phyloP scores from a whole-genome alignment of 1,284 basidiomycete genomes.

The Tetrapyrgos nigripes region DNA sequence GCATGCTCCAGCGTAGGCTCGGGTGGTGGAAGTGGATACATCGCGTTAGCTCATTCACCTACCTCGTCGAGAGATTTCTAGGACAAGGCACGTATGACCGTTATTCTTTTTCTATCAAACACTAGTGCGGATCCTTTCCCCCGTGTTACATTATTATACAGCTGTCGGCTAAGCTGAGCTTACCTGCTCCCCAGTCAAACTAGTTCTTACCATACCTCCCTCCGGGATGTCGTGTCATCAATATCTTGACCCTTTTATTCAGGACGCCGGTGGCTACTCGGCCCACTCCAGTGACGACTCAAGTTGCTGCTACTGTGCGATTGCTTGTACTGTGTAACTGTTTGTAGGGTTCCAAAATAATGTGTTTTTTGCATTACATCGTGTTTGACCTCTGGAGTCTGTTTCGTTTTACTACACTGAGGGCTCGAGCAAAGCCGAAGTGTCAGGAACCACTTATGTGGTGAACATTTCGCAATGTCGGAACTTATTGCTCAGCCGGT shows the following conservation, averaged over 20 bases:
- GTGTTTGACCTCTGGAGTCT: too few relatives aligned
- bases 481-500: too few relatives aligned
- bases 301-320: constrained; percentile 62
- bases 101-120: neutral
- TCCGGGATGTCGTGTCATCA: constrained; percentile 65
- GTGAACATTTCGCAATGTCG: too few relatives aligned
- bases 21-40: constrained; percentile 90
- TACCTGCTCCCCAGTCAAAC: constrained; percentile 59
- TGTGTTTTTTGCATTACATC: too few relatives aligned
- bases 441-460: too few relatives aligned
- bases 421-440: too few relatives aligned
- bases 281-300: constrained; percentile 46
- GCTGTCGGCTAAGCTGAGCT: constrained; percentile 57
- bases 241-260: neutral
- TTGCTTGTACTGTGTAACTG: too few relatives aligned
- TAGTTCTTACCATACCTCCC: constrained; percentile 59
- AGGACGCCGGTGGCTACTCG: neutral
- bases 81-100: constrained; percentile 46
- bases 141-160: constrained; percentile 16
- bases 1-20: constrained; percentile 64
- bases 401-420: too few relatives aligned
- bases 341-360: too few relatives aligned
- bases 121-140: neutral
- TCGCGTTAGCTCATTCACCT: constrained; percentile 78
- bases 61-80: constrained; percentile 63